phyloP scores from a whole-genome alignment of 345 rosid species.

The Lepidium didymum region DNA sequence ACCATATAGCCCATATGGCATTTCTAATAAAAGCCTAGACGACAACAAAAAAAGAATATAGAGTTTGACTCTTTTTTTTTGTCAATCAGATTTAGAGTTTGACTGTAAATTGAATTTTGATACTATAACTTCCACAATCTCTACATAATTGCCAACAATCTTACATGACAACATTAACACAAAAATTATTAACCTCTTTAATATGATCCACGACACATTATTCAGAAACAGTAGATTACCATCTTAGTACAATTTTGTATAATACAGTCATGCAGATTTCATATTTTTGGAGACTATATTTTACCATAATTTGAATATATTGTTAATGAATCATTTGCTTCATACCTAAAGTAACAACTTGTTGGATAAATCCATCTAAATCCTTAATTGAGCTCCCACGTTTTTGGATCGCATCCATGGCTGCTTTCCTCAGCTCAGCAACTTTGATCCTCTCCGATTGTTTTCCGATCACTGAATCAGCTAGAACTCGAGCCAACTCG shows the following conservation, averaged over 20 bases:
- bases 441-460: slow-evolving; percentile 26
- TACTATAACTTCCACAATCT: too few relatives aligned
- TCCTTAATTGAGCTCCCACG: slow-evolving; percentile 47
- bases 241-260: not conserved
- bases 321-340: not conserved
- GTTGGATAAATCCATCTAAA: slow-evolving; percentile 38
- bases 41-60: too few relatives aligned
- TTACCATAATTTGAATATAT: not conserved
- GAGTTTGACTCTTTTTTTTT: too few relatives aligned
- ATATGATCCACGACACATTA: not conserved
- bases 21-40: too few relatives aligned
- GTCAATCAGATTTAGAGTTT: too few relatives aligned
- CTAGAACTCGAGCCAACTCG: slow-evolving; percentile 28
- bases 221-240: not conserved
- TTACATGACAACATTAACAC: too few relatives aligned
- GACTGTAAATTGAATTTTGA: too few relatives aligned
- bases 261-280: not conserved
- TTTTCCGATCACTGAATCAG: slow-evolving; percentile 22
- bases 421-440: slow-evolving; percentile 30
- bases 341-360: slow-evolving; percentile 2
- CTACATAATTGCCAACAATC: too few relatives aligned
- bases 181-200: too few relatives aligned
- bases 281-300: not conserved
- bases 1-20: too few relatives aligned
- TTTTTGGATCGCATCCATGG: slow-evolving; percentile 34